Evolutionary conservation across 768 basidiomycete genomes (phyloP), one percentile per base, ranked within the genome.

Genomic region (Tulasnella sp.): DNA sequence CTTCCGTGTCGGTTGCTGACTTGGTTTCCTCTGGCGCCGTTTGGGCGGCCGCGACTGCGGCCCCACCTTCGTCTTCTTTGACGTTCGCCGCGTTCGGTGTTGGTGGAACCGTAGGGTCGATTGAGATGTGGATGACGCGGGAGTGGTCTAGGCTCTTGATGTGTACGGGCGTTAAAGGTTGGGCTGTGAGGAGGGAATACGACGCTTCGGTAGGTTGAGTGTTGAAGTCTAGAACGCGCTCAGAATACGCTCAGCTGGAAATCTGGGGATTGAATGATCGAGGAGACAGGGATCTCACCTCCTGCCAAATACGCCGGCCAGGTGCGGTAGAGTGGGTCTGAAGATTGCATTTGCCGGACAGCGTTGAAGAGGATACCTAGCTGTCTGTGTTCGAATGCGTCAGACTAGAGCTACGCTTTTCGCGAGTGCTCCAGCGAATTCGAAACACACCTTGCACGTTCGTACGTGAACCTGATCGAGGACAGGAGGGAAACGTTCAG

Each of bases 261-360:
- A n/a, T n/a, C n/a, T n/a, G n/a, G n/a, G n/a, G n/a, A n/a, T n/a
- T n/a, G n/a, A n/a, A n/a, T 2, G 14, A 72, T 52, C 21, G 31
- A 31, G 56, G 80, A 18, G 36, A 27, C 10, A n/a, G 34, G 46
- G 38, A 24, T 83, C 85, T 82, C 84, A 94, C 97, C 96, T 84
- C 97, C 97, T 0, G 93, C 91, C 52, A 98, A 86, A 78, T 97
- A 86, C 79, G 92, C 92, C 0, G 96, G 93, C 95, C 95, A 97
- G 71, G 87, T 80, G 0, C 84, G 83, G 58, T 40, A 78, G 16
- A 86, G 84, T 19, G 84, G 80, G 79, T 88, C 83, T 3, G 87
- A 87, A 5, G 88, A 83, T 82, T 90, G 88, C 82, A 94, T 94
- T 44, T 85, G 85, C 36, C 85, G 73, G 14, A 91, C 88, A 83